A percentile compares a stretch with the other conserved stretches of the same genome.
Conservation (phyloP, 2,329 filamentous ascomycete genomes). For the Sporothrix pseudoabietina region DNA sequence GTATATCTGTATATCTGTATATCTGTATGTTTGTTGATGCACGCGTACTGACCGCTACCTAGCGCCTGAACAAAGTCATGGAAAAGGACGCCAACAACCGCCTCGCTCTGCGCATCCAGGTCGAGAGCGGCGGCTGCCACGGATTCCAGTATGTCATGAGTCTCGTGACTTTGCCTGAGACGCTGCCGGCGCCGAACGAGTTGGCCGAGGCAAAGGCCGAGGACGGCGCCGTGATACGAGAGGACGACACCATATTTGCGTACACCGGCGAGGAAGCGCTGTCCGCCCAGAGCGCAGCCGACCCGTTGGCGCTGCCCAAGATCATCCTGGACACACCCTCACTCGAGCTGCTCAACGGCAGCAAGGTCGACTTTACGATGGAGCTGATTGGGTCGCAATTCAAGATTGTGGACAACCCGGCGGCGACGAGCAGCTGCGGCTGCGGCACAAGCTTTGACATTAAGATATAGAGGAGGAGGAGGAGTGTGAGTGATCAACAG, state of each 20-base stretch:
- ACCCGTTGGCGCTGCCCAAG: constrained; percentile 57
- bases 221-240: constrained; percentile 48
- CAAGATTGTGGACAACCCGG: constrained; percentile 91
- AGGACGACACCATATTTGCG: constrained; percentile 88
- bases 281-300: constrained; percentile 31
- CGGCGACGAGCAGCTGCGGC: constrained; percentile 90
- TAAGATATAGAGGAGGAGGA: constrained; percentile 54
- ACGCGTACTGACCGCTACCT: constrained; percentile 17
- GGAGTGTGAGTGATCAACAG: not conserved
- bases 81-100: constrained; percentile 70
- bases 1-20: too few species aligned
- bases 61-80: constrained; percentile 79
- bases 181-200: constrained; percentile 35
- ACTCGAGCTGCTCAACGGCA: constrained; percentile 84
- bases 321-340: constrained; percentile 88
- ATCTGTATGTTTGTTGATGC: too few species aligned
- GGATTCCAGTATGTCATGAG: constrained; percentile 98
- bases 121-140: constrained; percentile 93
- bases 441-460: constrained; percentile 98
- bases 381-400: constrained; percentile 90
- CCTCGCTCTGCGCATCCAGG: constrained; percentile 84
- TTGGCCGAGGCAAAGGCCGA: constrained; percentile 29
- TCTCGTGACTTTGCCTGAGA: constrained; percentile 63
- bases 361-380: constrained; percentile 94
- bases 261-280: constrained; percentile 57